Evolutionary conservation across 495 filamentous ascomycete genomes (phyloP), one percentile per base, ranked within the genome.

Genomic region (Bryoglossum gracile): DNA sequence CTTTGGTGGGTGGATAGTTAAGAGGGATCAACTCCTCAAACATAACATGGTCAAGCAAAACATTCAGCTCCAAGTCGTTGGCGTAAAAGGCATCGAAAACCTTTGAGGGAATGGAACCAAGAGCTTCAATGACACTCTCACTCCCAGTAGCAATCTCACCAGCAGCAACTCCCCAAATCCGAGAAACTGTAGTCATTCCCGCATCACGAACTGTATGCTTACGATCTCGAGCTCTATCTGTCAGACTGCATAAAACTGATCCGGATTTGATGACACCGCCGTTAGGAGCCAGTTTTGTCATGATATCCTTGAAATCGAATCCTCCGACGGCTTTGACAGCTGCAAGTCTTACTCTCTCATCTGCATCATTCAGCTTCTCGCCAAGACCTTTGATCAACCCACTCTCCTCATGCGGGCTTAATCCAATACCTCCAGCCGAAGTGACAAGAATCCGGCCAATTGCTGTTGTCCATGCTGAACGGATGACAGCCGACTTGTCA

Each of bases 11-110:
- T 9, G 92, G 92, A 56, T 90, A 98, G 23, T 70, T 76, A 0
- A 97, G 71, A 8, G 92, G 94, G 11, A 97, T 71, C 21, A 99
- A 73, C 23, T 78, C 82, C 50, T 95, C 89, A 63, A 82, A 94
- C 34, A 94, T 65, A n/a, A 91, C 86, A 17, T 81, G 80, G 50
- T 96, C 90, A 25, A 96, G 72, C 38, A 89, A 67, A 17, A 85
- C 75, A 62, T 89, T 90, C 44, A 96, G 78, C 50, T 95, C 89
- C 3, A 70, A 69, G 59, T 96, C 89, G 60, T 96, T 96, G 37
- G 90, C 84, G 60, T 95, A 99, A 52, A 83, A 86, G 0, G 86
- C 81, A 56, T 89, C 88, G 46, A 94, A 79, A 30, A 97, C 89
- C 58, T 81, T 89, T 1, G 82, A 83, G 10, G 92, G 91, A 35